These are phyloP conservation scores for Colletotrichum lindemuthianum DNA, from an alignment of 2,329 filamentous ascomycete genomes.

Conservation along the genomic window DNA sequence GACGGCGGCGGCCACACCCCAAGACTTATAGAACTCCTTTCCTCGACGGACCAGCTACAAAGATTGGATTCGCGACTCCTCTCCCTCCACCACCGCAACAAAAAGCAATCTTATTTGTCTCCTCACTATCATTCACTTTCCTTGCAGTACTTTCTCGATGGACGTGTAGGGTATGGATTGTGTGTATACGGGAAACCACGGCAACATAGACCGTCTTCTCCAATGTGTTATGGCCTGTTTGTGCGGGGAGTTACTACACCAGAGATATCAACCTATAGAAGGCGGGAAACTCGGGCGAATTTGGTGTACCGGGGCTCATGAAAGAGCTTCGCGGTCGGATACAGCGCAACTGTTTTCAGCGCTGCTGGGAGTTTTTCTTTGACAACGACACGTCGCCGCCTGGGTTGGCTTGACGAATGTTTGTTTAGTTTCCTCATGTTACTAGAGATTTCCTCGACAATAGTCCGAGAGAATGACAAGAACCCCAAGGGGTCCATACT, in stretches of 20 bases:
- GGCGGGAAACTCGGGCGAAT: conserved; percentile 9
- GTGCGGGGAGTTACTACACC: conserved; percentile 4
- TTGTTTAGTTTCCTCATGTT: conserved; percentile 15
- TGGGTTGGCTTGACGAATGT: conserved; percentile 27
- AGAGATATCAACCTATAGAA: conserved; percentile 33
- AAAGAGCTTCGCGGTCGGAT: conserved; percentile 9
- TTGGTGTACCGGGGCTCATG: conserved; percentile 19
- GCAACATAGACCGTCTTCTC: conserved; percentile 10
- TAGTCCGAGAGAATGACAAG: conserved; percentile 15
- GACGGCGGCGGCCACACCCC: conserved; percentile 14
- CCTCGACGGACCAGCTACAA: conserved; percentile 24
- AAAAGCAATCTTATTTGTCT: conserved; percentile 24
- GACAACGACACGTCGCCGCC: conserved; percentile 11
- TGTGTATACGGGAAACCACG: conserved; percentile 15
- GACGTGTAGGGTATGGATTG: conserved; percentile 1
- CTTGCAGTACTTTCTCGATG: background rate
- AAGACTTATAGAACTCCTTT: conserved; percentile 23
- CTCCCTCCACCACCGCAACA: conserved; percentile 16
- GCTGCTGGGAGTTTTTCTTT: conserved; percentile 19
- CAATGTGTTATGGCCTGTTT: conserved; percentile 18
- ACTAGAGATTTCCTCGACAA: conserved; percentile 15
- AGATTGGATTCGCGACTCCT: conserved; percentile 31
- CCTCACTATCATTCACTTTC: conserved; percentile 9
- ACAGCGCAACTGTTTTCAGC: conserved; percentile 16
- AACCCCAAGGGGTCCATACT: conserved; percentile 6